Evolutionary conservation across 331 rosid genomes (phyloP), one percentile per base, ranked within the genome.

Genomic region (Pyrus hybrid): DNA sequence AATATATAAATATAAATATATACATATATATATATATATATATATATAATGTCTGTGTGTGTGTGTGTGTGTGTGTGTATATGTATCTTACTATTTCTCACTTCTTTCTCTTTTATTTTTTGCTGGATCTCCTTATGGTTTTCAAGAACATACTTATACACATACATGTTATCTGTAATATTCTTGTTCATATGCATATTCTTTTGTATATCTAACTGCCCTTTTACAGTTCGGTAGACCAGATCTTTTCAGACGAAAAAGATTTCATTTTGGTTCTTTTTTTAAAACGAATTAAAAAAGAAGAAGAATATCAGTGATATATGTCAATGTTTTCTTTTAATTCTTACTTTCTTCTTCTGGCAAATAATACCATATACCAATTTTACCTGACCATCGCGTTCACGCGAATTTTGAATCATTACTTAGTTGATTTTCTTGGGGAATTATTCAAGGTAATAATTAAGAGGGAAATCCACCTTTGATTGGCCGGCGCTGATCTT

Each of bases 181-280:
- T 37, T 63, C 43, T 13, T 47, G 63, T 63, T 37, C 29, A 43
- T 9, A 63, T 30, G 49, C 65, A 28, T 56, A 20, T 74, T 47
- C 10, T 47, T 63, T 45, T 63, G 30, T 35, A 63, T 25, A 72
- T 58, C 32, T 64, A 14, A 23, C 30, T 35, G 14, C 20, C 65
- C 28, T 47, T 78, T 45, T 72, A 64, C 71, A 78, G 77, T 41
- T 41, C 73, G 5, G 17, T 58, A 58, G 14, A 17, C 43, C 26
- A 33, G 77, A 71, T 78, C 71, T 78, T 71, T 53, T 35, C 17
- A 17, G 33, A 66, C 41, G n/a, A 10, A 67, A 14, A 53, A 66
- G 25, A 76, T 76, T 28, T 63, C 33, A 6, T 32, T 70, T 70
- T 32, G 68, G 65, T 66, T 72, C 22, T 56, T 79, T 25, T 63